A percentile compares a stretch with the other conserved stretches of the same genome.
Evolutionary conservation across 805 yeast genomes (phyloP).

Genomic region (Barnettozyma sp.): DNA sequence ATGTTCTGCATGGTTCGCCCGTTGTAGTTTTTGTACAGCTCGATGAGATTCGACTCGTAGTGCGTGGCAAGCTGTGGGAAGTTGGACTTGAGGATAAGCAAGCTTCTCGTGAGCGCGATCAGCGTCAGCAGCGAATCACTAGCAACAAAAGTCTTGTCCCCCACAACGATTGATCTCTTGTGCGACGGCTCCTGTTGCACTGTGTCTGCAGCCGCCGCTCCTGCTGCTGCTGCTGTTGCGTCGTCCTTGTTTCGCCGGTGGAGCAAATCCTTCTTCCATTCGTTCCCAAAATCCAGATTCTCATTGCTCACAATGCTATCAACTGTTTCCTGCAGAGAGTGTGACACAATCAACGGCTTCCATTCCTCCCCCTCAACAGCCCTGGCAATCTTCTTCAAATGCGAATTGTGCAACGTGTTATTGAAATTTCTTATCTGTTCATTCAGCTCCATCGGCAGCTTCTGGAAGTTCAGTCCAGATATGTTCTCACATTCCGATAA

Average conservation of each 20-base stretch:
- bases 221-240: background rate
- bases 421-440: constrained; percentile 58
- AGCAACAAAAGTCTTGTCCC: constrained; percentile 50
- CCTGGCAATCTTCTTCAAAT: constrained; percentile 38
- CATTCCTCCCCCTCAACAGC: constrained; percentile 66
- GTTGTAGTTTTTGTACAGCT: constrained; percentile 45
- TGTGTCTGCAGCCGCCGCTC: too few species aligned
- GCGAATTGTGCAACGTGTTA: constrained; percentile 45
- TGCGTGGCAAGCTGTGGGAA: constrained; percentile 39
- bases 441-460: constrained; percentile 61
- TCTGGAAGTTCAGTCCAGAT: constrained; percentile 52
- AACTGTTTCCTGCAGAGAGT: constrained; percentile 40
- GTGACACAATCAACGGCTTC: constrained; percentile 62
- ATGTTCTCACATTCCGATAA: constrained; percentile 78
- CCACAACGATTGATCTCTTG: constrained; percentile 39
- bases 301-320: constrained; percentile 45
- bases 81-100: constrained; percentile 48
- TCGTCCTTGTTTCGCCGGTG: constrained; percentile 14
- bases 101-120: constrained; percentile 39
- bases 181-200: constrained; percentile 26
- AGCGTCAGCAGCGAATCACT: constrained; percentile 42
- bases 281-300: constrained; percentile 36
- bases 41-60: constrained; percentile 39
- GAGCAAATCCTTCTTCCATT: constrained; percentile 39
- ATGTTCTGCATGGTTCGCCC: constrained; percentile 31